Percentiles rank a stretch among this genome's conserved stretches.
Conservation (phyloP, 1,139 yeast species). For the Yamadazyma sp. region DNA sequence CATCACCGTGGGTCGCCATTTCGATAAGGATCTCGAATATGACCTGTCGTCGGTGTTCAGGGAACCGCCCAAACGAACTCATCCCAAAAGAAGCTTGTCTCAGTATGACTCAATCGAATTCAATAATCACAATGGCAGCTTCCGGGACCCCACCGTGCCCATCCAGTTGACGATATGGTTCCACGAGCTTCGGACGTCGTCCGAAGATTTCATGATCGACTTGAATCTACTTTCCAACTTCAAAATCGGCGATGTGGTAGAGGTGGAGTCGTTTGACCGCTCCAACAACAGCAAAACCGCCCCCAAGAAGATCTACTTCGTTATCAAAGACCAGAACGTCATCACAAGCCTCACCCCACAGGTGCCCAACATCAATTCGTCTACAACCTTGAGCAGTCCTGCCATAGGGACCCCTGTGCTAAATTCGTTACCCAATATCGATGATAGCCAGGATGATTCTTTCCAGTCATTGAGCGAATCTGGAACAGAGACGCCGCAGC, state of each 20-base stretch:
- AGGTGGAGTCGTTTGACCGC: conserved; percentile 32
- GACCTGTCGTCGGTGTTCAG: conserved; percentile 9
- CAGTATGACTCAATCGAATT: conserved; percentile 13
- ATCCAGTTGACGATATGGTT: conserved; percentile 62
- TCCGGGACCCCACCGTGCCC: conserved; percentile 21
- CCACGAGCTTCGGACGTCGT: conserved; percentile 65
- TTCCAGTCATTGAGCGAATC: conserved; percentile 2
- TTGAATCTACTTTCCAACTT: conserved; percentile 53
- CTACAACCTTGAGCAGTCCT: background rate
- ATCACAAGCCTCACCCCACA: conserved; percentile 1
- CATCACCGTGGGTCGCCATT: conserved; percentile 16
- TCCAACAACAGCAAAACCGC: background rate
- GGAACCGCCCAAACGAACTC: conserved; percentile 6
- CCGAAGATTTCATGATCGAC: conserved; percentile 65
- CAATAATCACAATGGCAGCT: background rate
- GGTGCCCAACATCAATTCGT: background rate
- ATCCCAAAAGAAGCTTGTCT: conserved; percentile 7
- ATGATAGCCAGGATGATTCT: conserved; percentile 7
- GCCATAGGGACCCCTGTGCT: conserved; percentile 6
- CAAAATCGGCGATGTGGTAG: conserved; percentile 73
- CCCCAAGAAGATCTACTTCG: conserved; percentile 8
- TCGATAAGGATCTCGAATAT: conserved; percentile 8
- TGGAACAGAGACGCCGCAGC: background rate
- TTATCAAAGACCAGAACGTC: conserved; percentile 11
- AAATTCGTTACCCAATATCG: conserved; percentile 1